Base-by-base conservation (phyloP, 805 yeast species). In the Wickerhamomyces hampshirensis region DNA sequence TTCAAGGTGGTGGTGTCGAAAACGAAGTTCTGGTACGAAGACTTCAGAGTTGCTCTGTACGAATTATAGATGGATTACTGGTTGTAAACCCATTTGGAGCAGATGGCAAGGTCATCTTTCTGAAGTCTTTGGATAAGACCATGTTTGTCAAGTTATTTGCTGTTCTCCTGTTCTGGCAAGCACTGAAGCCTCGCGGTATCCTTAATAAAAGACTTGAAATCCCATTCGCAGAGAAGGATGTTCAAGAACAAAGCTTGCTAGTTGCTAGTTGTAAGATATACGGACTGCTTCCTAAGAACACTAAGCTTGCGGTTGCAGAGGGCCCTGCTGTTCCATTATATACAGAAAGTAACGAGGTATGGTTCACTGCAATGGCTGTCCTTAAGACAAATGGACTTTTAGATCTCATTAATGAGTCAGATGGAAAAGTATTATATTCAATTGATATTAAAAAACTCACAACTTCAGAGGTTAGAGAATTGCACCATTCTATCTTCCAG, bases 351-450 rank as follows among this genome's bases (percentile, higher is more conserved):
- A 55, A 60, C 16, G 84, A 77, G 50, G 78, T 78, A 5, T 84
- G 91, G 91, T 81, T 81, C 51, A 69, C 67, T 35, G 75, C 84
- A 1, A 80, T 78, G 80, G 88, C 84, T 0, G 80, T 77, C 13
- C 52, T 84, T 28, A 75, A 74, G 51, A 71, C 82, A 1, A 68
- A 77, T 48, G 93, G 93, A 4, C 51, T 62, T 5, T 59, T 84
- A 23, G 76, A 82, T 44, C 56, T 84, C 32, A 59, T 80, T 13
- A 61, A 74, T 24, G 86, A 80, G 52, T 66, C 66, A 35, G 88
- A 82, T 58, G 86, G 88, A 1, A 63, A 77, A 2, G 48, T 73
- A 11, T 51, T 82, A 3, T 80, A 76, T 54, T 66, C 84, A 2
- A 57, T 84, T 5, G 76, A 82, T 51, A 58, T 82, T 12, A 66